A percentile compares a stretch with the other conserved stretches of the same genome.
phyloP scores from a whole-genome alignment of 306 rosid species.

The Medicago lupulina region DNA sequence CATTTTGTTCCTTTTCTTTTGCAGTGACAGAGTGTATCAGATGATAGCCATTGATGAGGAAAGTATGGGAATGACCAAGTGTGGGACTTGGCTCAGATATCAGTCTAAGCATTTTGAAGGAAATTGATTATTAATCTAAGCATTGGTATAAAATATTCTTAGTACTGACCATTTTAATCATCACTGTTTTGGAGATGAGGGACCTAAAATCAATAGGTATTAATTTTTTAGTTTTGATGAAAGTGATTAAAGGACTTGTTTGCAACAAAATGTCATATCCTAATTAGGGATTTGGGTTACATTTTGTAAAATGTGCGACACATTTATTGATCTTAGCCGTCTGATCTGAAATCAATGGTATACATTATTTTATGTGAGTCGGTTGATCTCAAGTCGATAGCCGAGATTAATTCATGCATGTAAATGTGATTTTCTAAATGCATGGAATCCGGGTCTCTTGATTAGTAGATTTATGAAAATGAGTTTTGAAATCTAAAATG shows the following conservation, averaged over 20 bases:
- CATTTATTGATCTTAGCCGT: background rate
- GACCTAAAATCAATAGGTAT: constrained; percentile 31
- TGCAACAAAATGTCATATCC: background rate
- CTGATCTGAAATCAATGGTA: background rate
- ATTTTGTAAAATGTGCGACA: background rate
- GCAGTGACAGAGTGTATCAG: constrained; percentile 69
- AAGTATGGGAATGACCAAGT: constrained; percentile 56
- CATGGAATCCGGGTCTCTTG: background rate
- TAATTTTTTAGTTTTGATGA: constrained; percentile 23
- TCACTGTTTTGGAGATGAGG: constrained; percentile 49
- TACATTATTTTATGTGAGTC: background rate
- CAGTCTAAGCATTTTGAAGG: constrained; percentile 48
- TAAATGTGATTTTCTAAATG: background rate
- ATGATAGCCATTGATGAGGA: constrained; percentile 53
- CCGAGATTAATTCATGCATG: background rate
- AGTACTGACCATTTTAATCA: constrained; percentile 41
- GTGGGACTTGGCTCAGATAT: constrained; percentile 55
- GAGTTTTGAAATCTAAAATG: background rate
- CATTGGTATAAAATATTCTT: constrained; percentile 31
- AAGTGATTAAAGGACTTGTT: constrained; percentile 34
- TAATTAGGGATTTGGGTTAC: background rate
- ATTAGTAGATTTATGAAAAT: background rate
- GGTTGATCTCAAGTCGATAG: background rate
- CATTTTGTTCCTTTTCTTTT: constrained; percentile 69
- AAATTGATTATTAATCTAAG: constrained; percentile 27